phyloP scores from a whole-genome alignment of 768 basidiomycete genomes.

The Hypholoma sublateritium region DNA sequence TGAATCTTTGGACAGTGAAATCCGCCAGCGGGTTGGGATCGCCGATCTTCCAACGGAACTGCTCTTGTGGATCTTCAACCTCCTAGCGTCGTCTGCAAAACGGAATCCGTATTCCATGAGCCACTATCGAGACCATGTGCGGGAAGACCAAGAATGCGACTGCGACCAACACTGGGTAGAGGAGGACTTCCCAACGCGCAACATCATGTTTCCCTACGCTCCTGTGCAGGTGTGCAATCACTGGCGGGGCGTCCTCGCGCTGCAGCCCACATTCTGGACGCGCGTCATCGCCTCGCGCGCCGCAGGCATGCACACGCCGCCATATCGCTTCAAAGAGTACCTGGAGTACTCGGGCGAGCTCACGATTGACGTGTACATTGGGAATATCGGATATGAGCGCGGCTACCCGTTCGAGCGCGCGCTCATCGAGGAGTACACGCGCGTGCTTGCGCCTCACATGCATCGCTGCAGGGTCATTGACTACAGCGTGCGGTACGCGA shows the following conservation, averaged over 20 bases:
- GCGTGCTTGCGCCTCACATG: slow-evolving; percentile 4
- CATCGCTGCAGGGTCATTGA: slow-evolving; percentile 4
- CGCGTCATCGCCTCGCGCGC: background rate
- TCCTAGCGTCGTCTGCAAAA: background rate
- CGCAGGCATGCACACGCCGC: background rate
- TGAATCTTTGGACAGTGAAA: too few species aligned
- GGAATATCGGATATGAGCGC: background rate
- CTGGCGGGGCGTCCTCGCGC: background rate
- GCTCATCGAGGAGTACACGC: slow-evolving; percentile 1
- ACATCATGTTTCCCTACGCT: slow-evolving; percentile 5
- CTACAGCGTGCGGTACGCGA: slow-evolving; percentile 1
- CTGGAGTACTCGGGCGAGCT: slow-evolving; percentile 3
- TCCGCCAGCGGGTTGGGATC: background rate
- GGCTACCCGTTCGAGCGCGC: background rate
- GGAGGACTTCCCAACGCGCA: background rate
- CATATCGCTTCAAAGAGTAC: background rate
- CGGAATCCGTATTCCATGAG: too few species aligned
- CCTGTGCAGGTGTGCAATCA: slow-evolving; percentile 3
- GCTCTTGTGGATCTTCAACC: slow-evolving; percentile 7
- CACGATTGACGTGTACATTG: slow-evolving; percentile 3
- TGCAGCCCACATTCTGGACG: slow-evolving; percentile 7
- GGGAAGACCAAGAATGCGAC: background rate
- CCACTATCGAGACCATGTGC: too few species aligned
- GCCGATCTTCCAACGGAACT: slow-evolving; percentile 1
- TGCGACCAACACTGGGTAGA: background rate